Evolutionary conservation across 208 protist genomes (phyloP), one percentile per base, ranked within the genome.

Genomic region (Leishmania arabica): DNA sequence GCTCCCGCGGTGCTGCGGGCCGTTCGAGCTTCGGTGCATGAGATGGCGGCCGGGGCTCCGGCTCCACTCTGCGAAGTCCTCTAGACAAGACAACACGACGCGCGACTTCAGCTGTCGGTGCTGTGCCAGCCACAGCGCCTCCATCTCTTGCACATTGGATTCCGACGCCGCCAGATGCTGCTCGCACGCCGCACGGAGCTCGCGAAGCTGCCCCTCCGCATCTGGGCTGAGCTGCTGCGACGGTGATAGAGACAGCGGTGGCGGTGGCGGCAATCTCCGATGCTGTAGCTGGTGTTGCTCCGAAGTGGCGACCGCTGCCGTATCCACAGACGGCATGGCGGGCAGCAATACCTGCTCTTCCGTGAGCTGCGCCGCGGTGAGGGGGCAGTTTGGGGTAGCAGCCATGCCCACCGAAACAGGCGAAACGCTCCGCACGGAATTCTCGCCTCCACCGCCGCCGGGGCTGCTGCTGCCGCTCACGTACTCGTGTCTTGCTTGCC

Each of bases 31-130:
- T 49, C 71, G 74, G 3, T 42, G n/a, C 37, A 34, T 37, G 75
- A 8, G 45, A 13, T 45, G 45, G 49, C 1, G 56, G 47, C 11
- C 27, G 60, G 54, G 42, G 54, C 56, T 71, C 62, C 53, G 75
- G 27, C 73, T 42, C 54, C 82, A 78, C 65, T 81, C 82, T n/a
- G 72, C 58, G 19, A 77, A 68, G 65, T 81, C 60, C 51, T 79
- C 45, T 75, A 79, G 54, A 27, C 72, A 70, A 62, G 82, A 64
- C 53, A 72, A 31, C 9, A 73, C 71, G 42, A 56, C 51, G 13
- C 76, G 73, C 31, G 77, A 42, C 70, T 53, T 71, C 58, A 81
- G 77, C 77, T 79, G 82, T 1, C 66, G 34, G 56, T 85, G 77
- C 56, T 82, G 77, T 17, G 47, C 37, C 11, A 70, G 53, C 82